These are phyloP conservation scores for Talaromyces sp. DNA, from an alignment of 2,329 filamentous ascomycete species.

Conservation along the genomic window DNA sequence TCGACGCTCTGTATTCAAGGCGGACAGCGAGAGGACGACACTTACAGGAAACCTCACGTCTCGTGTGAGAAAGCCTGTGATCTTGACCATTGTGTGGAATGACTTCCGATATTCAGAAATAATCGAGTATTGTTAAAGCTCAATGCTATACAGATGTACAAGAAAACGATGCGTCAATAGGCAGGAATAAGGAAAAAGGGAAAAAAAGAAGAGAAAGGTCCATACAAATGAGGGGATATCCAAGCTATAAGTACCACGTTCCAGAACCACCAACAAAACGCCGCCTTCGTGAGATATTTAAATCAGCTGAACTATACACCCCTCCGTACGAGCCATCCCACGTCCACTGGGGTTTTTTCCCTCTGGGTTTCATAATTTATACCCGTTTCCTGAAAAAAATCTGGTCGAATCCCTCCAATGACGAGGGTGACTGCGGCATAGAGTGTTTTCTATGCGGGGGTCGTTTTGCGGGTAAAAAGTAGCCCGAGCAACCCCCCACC, in stretches of 20 bases:
- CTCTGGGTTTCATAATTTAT: not conserved
- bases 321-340: not conserved
- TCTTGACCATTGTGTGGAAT: constrained; percentile 53
- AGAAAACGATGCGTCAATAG: not conserved
- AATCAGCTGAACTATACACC: not conserved
- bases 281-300: not conserved
- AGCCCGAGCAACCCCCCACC: not conserved
- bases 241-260: constrained; percentile 4
- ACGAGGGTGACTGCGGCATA: not conserved
- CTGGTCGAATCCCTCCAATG: constrained; percentile 3
- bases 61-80: constrained; percentile 67
- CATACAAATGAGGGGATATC: constrained; percentile 4
- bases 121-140: not conserved
- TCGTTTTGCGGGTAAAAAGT: constrained; percentile 4
- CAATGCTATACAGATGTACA: not conserved
- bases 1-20: not conserved
- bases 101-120: not conserved
- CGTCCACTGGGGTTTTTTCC: not conserved
- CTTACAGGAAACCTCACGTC: constrained; percentile 69
- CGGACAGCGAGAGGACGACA: not conserved
- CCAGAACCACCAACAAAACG: not conserved
- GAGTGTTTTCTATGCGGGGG: constrained; percentile 5
- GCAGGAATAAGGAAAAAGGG: not conserved
- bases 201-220: not conserved
- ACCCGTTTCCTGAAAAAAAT: not conserved